Evolutionary conservation across 257 asterid species (phyloP).

Genomic region (Anisodus acutangulus): DNA sequence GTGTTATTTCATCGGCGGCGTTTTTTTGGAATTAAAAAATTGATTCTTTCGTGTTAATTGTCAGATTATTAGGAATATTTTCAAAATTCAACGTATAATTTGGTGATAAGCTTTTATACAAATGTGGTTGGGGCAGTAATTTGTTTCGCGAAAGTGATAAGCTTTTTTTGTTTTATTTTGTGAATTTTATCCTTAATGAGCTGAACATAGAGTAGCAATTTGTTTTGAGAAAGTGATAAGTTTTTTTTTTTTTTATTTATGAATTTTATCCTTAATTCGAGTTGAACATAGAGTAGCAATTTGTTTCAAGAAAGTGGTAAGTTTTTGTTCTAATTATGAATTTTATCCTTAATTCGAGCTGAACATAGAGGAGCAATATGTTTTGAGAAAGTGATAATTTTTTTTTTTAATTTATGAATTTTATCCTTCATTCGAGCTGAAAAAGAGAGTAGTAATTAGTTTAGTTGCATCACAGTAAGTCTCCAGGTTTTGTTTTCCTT

Average conservation of each 20-base stretch:
- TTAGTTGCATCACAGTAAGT: background rate
- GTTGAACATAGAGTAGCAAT: background rate
- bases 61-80: background rate
- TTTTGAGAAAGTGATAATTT: too few relatives aligned
- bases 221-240: background rate
- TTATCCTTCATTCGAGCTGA: too few relatives aligned
- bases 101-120: background rate
- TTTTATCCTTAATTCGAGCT: too few relatives aligned
- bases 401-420: too few relatives aligned
- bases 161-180: too few relatives aligned
- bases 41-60: background rate
- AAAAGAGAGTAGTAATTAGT: background rate
- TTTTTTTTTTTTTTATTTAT: background rate
- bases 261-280: background rate
- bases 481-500: background rate
- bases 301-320: too few relatives aligned
- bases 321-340: too few relatives aligned
- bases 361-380: too few relatives aligned
- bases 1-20: too few relatives aligned
- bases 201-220: background rate
- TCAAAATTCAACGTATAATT: constrained; percentile 1
- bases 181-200: background rate
- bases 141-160: background rate
- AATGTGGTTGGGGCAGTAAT: background rate
- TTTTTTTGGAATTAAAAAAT: background rate